These are phyloP conservation scores for Coelastrella sp. DNA, from an alignment of 139 green algal genomes.

Conservation along the genomic window DNA sequence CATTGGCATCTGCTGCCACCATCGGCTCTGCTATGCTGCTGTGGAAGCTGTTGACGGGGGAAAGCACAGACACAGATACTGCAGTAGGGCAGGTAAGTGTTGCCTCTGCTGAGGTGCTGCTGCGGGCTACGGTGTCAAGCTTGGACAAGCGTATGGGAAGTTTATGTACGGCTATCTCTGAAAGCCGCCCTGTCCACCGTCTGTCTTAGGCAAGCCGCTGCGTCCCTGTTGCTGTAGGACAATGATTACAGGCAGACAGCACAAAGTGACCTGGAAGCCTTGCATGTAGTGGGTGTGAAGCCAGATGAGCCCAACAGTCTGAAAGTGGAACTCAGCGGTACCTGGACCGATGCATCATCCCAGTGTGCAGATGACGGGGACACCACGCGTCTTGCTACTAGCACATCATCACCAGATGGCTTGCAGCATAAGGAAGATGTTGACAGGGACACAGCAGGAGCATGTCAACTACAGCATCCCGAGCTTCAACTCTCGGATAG, in stretches of 20 bases:
- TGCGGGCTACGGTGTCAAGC: neutral
- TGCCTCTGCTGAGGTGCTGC: neutral
- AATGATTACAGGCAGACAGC: no score
- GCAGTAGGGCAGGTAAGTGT: neutral
- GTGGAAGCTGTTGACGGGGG: conserved; percentile 30
- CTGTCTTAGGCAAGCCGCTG: no score
- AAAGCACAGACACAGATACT: neutral
- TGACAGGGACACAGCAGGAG: conserved; percentile 1
- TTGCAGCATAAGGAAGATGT: no score
- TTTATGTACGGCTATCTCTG: neutral
- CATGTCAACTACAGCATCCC: neutral
- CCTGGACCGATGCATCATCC: conserved; percentile 26
- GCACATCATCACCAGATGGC: neutral
- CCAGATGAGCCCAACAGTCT: neutral
- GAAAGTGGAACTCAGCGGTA: neutral
- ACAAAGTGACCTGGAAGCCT: neutral
- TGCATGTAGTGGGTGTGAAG: neutral
- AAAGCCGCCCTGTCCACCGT: no score
- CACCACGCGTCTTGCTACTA: neutral
- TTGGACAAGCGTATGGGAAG: neutral
- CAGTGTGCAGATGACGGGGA: neutral
- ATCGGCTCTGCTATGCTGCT: conserved; percentile 14
- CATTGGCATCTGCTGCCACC: neutral
- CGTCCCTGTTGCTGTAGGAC: no score
- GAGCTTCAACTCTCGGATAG: conserved; percentile 29